Percentiles rank a stretch among this genome's conserved stretches.
phyloP scores from a whole-genome alignment of 139 green algal genomes.

The Picochlorum sp. region DNA sequence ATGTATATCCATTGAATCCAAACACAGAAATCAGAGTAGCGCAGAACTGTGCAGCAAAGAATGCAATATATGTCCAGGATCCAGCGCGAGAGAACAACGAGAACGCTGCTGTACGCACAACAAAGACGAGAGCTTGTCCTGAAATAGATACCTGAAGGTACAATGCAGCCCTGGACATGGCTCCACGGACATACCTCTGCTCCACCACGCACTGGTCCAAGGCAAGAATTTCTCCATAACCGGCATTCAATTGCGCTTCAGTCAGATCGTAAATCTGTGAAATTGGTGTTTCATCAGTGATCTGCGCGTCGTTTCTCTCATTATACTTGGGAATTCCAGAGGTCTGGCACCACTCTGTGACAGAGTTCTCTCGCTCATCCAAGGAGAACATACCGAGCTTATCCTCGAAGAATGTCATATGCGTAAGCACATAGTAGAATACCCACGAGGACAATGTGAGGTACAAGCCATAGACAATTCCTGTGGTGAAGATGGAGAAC shows the following conservation, averaged over 20 bases:
- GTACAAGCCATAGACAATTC: conserved; percentile 73
- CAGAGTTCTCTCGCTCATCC: conserved; percentile 24
- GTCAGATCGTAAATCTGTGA: conserved; percentile 28
- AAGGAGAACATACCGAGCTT: conserved; percentile 44
- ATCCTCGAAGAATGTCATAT: conserved; percentile 58
- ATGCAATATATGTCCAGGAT: conserved; percentile 62
- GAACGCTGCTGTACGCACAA: conserved; percentile 52
- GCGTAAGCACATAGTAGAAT: conserved; percentile 48
- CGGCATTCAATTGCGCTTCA: neutral
- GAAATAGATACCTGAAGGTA: conserved; percentile 65
- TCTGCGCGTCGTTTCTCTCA: no score
- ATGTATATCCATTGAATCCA: conserved; percentile 60
- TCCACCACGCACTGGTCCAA: conserved; percentile 62
- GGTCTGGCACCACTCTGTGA: conserved; percentile 34
- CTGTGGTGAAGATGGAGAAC: conserved; percentile 62
- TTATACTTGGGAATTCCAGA: conserved; percentile 12
- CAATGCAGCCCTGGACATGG: conserved; percentile 59
- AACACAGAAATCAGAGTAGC: conserved; percentile 57
- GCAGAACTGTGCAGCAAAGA: conserved; percentile 51
- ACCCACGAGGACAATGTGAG: conserved; percentile 64
- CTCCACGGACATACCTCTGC: conserved; percentile 60
- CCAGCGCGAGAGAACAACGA: conserved; percentile 50
- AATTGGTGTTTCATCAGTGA: neutral
- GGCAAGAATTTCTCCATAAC: conserved; percentile 3
- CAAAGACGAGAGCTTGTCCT: conserved; percentile 73